Evolutionary conservation across 139 green algal species (phyloP), one percentile per base, ranked within the genome.

Genomic region (Picochlorum sp.): DNA sequence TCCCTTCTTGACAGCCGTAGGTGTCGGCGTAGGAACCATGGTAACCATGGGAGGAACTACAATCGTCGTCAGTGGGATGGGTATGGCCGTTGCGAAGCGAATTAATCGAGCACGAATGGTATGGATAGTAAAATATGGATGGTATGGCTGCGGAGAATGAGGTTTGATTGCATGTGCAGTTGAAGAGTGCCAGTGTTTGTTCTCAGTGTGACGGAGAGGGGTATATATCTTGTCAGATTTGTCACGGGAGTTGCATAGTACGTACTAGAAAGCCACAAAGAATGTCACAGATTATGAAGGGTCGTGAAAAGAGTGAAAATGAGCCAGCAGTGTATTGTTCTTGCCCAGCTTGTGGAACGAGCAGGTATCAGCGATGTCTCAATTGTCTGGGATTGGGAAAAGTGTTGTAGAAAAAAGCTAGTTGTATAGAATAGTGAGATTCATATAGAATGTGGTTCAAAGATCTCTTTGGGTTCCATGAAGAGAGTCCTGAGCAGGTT

Each of bases 331-430:
- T 20, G 46, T 2, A 57, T 54, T 32, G 46, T 58, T 11, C 58
- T 63, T 77, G 71, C 64, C 71, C 71, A 15, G 64, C 64, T 8
- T 77, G 71, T 69, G 71, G 71, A 45, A 49, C 56, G 6, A 73
- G 52, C 0, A 24, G 44, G 18, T 21, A 58, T 56, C 71, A 77
- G 49, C 51, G 64, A 28, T 77, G 71, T 58, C 26, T 77, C 3
- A 77, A 73, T 34, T 77, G 71, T 64, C 3, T 77, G 10, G 71
- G 71, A 6, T 56, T 62, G 6, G 64, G 71, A 38, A 63, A 51
- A n/a, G 49, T 67, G n/a, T 65, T 62, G 28, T 62, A 62, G 50
- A 14, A 11, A 30, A 58, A 11, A 9, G 50, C 23, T 11, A 58
- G 8, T 58, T 26, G 0, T 49, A 58, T 11, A 26, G 9, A 58